Base-by-base conservation (phyloP, 164 flowering plant genomes). In the Magnolia sinica region DNA sequence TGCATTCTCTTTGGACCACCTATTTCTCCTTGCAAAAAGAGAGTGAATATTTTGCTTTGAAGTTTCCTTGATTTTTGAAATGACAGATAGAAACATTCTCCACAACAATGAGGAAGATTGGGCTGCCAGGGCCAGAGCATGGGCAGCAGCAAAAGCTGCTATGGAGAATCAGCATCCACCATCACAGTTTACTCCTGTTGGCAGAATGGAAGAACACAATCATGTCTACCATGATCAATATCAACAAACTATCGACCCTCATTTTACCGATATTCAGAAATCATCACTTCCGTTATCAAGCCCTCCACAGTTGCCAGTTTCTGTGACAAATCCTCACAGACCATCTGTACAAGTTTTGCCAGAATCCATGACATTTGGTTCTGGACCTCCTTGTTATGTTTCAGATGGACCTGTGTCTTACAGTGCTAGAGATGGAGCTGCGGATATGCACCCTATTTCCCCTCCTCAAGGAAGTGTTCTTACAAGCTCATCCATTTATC, bases 111-210 rank as follows among this genome's bases (percentile, higher is more conserved):
- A 84, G 75, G 94, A 92, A 80, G 99, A 91, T 76, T 96, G 95
- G 99, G 99, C 89, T 78, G 92, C 98, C 49, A 88, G 81, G 82
- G 99, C 99, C 67, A 90, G 87, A 80, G 99, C 91, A 75, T 96
- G 99, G 99, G 97, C 97, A 37, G 87, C 91, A 77, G 86, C 97
- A 8, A 90, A 87, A 79, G 78, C 86, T 75, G 87, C 93, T 19
- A 79, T 81, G 80, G 96, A 94, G 64, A 81, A 81, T 81, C 98
- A 91, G 74, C 91, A 88, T 55, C 75, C 80, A 13, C 92, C 81
- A 68, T 71, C 86, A 24, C 95, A 84, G 51, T 84, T 81, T 78
- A 20, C 86, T 0, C 83, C 83, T 64, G 76, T 50, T 64, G 80
- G 81, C 61, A 84, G 89, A 76, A 77, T 73, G 7, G 91, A 89